phyloP scores from a whole-genome alignment of 2,329 filamentous ascomycete species.

The Mollisiaceae sp. region DNA sequence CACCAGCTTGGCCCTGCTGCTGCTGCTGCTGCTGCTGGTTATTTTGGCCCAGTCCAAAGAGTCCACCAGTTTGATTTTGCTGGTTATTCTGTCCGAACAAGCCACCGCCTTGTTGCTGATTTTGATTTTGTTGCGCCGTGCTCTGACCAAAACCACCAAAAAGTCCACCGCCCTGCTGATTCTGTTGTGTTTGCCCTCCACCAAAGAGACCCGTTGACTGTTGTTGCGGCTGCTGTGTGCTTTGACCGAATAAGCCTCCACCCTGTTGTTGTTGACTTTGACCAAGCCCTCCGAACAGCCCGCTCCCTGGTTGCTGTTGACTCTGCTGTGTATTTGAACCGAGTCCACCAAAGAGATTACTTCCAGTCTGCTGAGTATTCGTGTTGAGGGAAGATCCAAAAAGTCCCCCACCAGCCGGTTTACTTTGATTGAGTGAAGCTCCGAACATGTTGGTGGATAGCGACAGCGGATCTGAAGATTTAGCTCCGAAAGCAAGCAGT shows the following conservation, averaged over 20 bases:
- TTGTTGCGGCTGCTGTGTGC: slow-evolving; percentile 15
- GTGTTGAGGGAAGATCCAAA: slow-evolving; percentile 31
- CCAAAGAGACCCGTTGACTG: slow-evolving; percentile 8
- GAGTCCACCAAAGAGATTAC: slow-evolving; percentile 22
- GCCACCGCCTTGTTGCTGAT: slow-evolving; percentile 25
- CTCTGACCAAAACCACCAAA: slow-evolving; percentile 21
- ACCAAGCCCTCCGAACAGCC: slow-evolving; percentile 22
- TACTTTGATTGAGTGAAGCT: slow-evolving; percentile 31
- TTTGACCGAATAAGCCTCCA: slow-evolving; percentile 23
- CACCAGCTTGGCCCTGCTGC: slow-evolving; percentile 22
- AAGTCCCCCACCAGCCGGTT: slow-evolving; percentile 34
- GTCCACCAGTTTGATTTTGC: slow-evolving; percentile 14
- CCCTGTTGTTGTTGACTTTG: slow-evolving; percentile 23
- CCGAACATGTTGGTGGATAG: slow-evolving; percentile 32
- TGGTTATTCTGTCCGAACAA: slow-evolving; percentile 21
- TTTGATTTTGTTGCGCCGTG: neutral
- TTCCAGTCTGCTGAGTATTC: slow-evolving; percentile 31
- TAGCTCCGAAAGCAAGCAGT: neutral
- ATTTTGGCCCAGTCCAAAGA: slow-evolving; percentile 22
- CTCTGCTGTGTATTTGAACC: slow-evolving; percentile 19
- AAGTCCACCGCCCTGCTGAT: slow-evolving; percentile 24
- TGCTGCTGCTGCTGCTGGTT: slow-evolving; percentile 21
- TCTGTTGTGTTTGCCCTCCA: slow-evolving; percentile 20
- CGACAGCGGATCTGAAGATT: neutral
- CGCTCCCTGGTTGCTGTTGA: slow-evolving; percentile 16